These are phyloP conservation scores for Raddia guianensis DNA, from an alignment of 176 grass and related monocot genomes.

Conservation along the genomic window DNA sequence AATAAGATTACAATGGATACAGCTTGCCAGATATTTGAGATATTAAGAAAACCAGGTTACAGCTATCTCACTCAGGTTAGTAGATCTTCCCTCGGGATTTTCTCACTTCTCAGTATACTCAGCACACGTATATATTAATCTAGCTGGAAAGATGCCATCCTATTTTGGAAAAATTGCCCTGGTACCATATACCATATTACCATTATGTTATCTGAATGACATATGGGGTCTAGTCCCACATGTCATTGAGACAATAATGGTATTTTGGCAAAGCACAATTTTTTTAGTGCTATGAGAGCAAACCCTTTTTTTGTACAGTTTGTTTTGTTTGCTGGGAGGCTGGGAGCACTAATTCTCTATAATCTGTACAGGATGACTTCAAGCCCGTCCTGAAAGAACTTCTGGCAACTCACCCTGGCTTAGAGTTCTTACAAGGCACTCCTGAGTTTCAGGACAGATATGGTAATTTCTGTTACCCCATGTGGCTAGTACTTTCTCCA, in stretches of 20 bases:
- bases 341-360: conserved; percentile 15
- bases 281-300: no score
- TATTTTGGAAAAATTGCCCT: background rate
- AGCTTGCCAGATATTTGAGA: conserved; percentile 84
- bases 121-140: background rate
- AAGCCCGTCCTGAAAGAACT: conserved; percentile 94
- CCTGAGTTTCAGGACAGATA: conserved; percentile 99
- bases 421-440: conserved; percentile 99
- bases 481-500: background rate
- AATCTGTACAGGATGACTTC: conserved; percentile 83
- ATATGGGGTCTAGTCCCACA: no score
- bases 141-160: conserved; percentile 17
- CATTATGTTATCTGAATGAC: no score
- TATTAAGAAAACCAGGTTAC: conserved; percentile 74
- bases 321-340: background rate
- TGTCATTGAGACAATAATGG: no score
- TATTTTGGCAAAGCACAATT: no score
- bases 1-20: conserved; percentile 94
- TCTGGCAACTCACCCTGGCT: conserved; percentile 89
- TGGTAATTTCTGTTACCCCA: conserved; percentile 49
- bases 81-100: conserved; percentile 25
- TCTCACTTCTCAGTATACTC: conserved; percentile 29
- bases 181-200: no score
- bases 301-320: background rate
- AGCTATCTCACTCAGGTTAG: conserved; percentile 78